Conservation (phyloP, 1,284 basidiomycete genomes). For the Gomphus bonarii region DNA sequence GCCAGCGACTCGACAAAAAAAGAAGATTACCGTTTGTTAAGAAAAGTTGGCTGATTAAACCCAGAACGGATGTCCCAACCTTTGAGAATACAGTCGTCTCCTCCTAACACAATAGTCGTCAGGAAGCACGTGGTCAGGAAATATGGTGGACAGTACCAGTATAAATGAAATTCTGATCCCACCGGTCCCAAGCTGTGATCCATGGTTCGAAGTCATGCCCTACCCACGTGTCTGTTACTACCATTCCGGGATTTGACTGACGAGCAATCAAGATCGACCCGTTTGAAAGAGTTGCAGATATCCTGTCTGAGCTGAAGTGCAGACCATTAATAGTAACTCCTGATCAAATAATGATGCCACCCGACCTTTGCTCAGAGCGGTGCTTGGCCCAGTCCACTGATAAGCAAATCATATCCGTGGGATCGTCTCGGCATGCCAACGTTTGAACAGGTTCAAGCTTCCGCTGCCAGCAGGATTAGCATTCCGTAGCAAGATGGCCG, state of each 20-base stretch:
- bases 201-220: conserved; percentile 95
- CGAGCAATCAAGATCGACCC: conserved; percentile 59
- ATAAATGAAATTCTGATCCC: conserved; percentile 69
- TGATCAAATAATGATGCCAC: background rate
- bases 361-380: conserved; percentile 25
- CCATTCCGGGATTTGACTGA: conserved; percentile 32
- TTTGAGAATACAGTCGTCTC: conserved; percentile 87
- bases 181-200: conserved; percentile 87
- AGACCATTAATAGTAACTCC: background rate
- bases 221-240: conserved; percentile 53
- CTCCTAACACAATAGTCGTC: conserved; percentile 42
- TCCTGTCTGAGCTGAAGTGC: conserved; percentile 27
- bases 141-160: conserved; percentile 44
- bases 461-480: conserved; percentile 24
- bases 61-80: conserved; percentile 83
- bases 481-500: background rate
- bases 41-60: conserved; percentile 50
- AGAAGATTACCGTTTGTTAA: conserved; percentile 58
- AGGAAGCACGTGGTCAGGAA: background rate
- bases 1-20: background rate
- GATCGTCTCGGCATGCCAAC: conserved; percentile 36
- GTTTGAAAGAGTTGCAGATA: conserved; percentile 75
- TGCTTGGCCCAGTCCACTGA: conserved; percentile 85
- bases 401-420: conserved; percentile 59
- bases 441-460: conserved; percentile 35